A percentile compares a stretch with the other conserved stretches of the same genome.
These are phyloP conservation scores for Tephrocybe sp. DNA, from an alignment of 768 basidiomycete genomes.

Conservation along the genomic window DNA sequence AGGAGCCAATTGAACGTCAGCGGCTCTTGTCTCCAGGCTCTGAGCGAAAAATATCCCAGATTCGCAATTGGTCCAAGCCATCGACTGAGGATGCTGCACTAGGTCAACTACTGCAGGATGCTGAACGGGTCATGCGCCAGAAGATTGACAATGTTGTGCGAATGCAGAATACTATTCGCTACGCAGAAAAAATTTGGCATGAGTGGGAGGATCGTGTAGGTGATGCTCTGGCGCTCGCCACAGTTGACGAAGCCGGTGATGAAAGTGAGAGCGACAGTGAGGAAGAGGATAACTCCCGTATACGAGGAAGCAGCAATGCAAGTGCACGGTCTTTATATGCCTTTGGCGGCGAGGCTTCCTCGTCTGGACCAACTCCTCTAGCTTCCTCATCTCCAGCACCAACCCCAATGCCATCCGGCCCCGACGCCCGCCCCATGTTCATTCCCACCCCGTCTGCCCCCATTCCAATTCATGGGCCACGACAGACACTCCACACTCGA, in stretches of 20 bases:
- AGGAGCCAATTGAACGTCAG: slow-evolving; percentile 91
- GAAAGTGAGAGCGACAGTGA: slow-evolving; percentile 37
- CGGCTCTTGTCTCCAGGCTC: slow-evolving; percentile 85
- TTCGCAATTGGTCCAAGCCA: slow-evolving; percentile 86
- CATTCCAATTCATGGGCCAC: slow-evolving; percentile 30
- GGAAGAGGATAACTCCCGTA: slow-evolving; percentile 34
- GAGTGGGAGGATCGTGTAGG: slow-evolving; percentile 95
- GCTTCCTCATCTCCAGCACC: slow-evolving; percentile 51
- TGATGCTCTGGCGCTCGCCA: slow-evolving; percentile 59
- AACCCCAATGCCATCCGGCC: slow-evolving; percentile 21
- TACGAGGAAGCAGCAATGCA: slow-evolving; percentile 40
- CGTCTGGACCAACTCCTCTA: slow-evolving; percentile 68
- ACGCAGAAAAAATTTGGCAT: slow-evolving; percentile 94
- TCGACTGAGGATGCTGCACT: slow-evolving; percentile 83
- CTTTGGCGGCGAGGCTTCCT: slow-evolving; percentile 43
- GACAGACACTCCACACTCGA: slow-evolving; percentile 62
- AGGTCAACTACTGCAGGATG: slow-evolving; percentile 79
- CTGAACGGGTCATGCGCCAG: slow-evolving; percentile 84
- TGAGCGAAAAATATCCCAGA: slow-evolving; percentile 79
- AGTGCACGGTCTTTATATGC: slow-evolving; percentile 68
- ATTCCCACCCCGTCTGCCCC: slow-evolving; percentile 26
- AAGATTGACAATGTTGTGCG: slow-evolving; percentile 95
- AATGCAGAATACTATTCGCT: slow-evolving; percentile 95
- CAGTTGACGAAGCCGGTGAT: slow-evolving; percentile 41
- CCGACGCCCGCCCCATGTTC: slow-evolving; percentile 27